phyloP scores from a whole-genome alignment of 2,329 filamentous ascomycete species.

The Aspergillus thermomutatus region DNA sequence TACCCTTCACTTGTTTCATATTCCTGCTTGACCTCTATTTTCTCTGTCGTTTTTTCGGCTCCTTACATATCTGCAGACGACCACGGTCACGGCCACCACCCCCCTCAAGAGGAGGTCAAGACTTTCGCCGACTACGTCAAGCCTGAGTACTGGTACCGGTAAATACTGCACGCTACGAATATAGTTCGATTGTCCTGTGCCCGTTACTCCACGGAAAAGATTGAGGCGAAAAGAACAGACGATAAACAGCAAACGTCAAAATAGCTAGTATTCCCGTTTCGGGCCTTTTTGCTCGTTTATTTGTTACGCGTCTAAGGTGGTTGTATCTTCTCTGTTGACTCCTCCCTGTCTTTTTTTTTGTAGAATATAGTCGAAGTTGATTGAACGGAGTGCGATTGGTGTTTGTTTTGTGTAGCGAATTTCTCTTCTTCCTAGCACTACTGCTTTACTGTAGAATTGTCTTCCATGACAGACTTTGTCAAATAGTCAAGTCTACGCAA shows the following conservation, averaged over 20 bases:
- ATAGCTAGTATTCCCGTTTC: neutral
- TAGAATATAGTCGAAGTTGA: constrained; percentile 28
- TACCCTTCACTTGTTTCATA: neutral
- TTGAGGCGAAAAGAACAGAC: neutral
- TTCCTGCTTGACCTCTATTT: neutral
- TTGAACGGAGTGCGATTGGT: constrained; percentile 19
- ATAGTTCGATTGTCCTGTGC: constrained; percentile 11
- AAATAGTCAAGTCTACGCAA: neutral
- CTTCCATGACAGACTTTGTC: neutral
- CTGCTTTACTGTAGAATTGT: neutral
- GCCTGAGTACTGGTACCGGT: constrained; percentile 82
- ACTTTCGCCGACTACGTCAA: constrained; percentile 95
- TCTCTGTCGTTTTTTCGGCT: neutral
- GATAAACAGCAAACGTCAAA: neutral
- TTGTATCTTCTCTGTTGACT: constrained; percentile 13
- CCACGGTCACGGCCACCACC: constrained; percentile 42
- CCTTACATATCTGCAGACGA: constrained; percentile 27
- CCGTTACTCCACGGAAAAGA: neutral
- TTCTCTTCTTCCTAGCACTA: neutral
- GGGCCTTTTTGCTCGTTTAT: neutral
- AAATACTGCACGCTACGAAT: constrained; percentile 26
- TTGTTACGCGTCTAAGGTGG: neutral
- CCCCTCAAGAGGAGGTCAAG: constrained; percentile 77
- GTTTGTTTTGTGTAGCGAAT: constrained; percentile 10
- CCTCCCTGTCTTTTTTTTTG: constrained; percentile 19